Evolutionary conservation across 116 monocot species (phyloP), one percentile per base, ranked within the genome.

Genomic region (Iris pallida): DNA sequence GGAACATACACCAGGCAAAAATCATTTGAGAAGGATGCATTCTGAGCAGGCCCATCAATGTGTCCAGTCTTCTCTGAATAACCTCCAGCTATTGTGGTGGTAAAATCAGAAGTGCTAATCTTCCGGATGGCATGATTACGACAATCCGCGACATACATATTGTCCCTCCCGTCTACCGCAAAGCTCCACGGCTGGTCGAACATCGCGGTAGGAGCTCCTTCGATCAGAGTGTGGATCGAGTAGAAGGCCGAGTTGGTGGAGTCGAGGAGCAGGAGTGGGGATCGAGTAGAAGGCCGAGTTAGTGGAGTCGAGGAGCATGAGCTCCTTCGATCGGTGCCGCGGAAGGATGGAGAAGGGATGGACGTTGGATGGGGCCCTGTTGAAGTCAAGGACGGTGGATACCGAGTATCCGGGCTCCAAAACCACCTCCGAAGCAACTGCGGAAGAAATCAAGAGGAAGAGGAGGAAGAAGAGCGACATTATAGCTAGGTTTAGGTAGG

Each of bases 51-150:
- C 10, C 90, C 90, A 68, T 90, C 90, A 48, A 55, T 59, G 30
- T 78, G 77, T 42, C 90, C 90, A 4, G 70, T 16, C 65, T 83
- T 86, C 41, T 45, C 55, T 16, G 75, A 59, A 57, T 83, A 78
- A 12, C 86, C 86, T 68, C 90, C 90, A 68, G 86, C 86, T 76
- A 90, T 83, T 42, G 86, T 89, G 15, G 85, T 83, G 4, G 90
- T 90, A 56, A 71, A 17, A 65, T 86, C 90, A 86, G 73, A 59
- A 46, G 20, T 46, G 46, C 47, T 61, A 42, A 82, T 78, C 74
- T 82, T 82, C 43, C 82, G 69, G n/a, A 82, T 74, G 15, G 48
- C 82, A 46, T 43, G 42, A 54, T 78, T 58, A 3, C 46, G 43
- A 18, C 30, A 66, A 56, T 82, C 82, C 0, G 78, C 82, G 5